Conservation (phyloP, 1,139 yeast species). For the Saccharomyces pastorianus region DNA sequence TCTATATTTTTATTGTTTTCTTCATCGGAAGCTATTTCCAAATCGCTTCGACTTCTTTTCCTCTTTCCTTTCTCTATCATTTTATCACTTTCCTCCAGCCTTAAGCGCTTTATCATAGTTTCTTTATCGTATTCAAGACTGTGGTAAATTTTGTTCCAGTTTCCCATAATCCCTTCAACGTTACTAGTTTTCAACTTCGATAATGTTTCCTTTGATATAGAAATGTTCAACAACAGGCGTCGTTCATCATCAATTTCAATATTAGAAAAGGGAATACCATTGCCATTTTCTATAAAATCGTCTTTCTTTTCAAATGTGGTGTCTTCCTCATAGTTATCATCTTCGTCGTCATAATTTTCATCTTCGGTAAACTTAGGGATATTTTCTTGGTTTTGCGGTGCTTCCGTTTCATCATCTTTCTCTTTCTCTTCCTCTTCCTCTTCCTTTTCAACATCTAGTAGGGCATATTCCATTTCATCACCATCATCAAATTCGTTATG, state of each 20-base stretch:
- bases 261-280: conserved; percentile 6
- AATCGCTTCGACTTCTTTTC: conserved; percentile 18
- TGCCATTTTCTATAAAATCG: background rate
- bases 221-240: conserved; percentile 25
- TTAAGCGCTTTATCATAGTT: conserved; percentile 66
- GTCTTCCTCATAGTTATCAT: conserved; percentile 19
- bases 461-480: conserved; percentile 14
- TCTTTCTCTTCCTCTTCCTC: background rate
- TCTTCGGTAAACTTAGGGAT: conserved; percentile 14
- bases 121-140: conserved; percentile 78
- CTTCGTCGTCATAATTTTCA: conserved; percentile 19
- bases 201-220: conserved; percentile 26
- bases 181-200: conserved; percentile 22
- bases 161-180: conserved; percentile 34
- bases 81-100: conserved; percentile 72
- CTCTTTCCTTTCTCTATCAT: conserved; percentile 42
- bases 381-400: conserved; percentile 6
- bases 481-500: conserved; percentile 21
- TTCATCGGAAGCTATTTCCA: conserved; percentile 7
- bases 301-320: conserved; percentile 24
- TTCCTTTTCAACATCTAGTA: conserved; percentile 13
- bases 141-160: conserved; percentile 62
- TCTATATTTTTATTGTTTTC: conserved; percentile 1
- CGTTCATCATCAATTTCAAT: conserved; percentile 11
- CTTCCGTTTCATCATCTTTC: conserved; percentile 3